These are phyloP conservation scores for Pisolithus thermaeus DNA, from an alignment of 1,284 basidiomycete species.

Conservation along the genomic window DNA sequence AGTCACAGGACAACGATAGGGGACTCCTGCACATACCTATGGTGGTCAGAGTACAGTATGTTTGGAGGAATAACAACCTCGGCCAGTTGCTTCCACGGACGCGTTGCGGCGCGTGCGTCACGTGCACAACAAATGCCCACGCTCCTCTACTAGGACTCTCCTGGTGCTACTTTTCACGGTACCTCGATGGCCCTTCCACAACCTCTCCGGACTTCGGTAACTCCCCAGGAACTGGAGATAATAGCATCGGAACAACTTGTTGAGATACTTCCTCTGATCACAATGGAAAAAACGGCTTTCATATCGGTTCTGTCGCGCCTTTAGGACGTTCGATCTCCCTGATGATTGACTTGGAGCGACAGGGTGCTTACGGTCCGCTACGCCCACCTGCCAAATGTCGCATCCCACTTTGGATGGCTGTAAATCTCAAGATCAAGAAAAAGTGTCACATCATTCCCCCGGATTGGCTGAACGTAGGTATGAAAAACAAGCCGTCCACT, in stretches of 20 bases:
- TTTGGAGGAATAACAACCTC: too few species aligned
- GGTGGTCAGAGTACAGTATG: too few species aligned
- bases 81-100: too few species aligned
- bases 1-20: too few species aligned
- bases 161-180: neutral
- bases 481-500: neutral
- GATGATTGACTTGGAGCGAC: conserved; percentile 9
- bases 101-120: too few species aligned
- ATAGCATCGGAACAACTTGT: conserved; percentile 78
- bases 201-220: conserved; percentile 56
- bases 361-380: conserved; percentile 93
- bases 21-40: too few species aligned
- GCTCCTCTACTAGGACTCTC: neutral
- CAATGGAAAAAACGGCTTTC: conserved; percentile 84
- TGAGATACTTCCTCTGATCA: conserved; percentile 78
- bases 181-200: conserved; percentile 55
- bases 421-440: conserved; percentile 88
- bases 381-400: conserved; percentile 77
- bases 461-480: conserved; percentile 83
- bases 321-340: conserved; percentile 29
- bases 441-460: conserved; percentile 92
- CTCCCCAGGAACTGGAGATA: conserved; percentile 80
- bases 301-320: conserved; percentile 50
- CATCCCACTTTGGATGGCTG: conserved; percentile 93
- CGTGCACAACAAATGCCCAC: neutral